These are phyloP conservation scores for Exophiala sideris DNA, from an alignment of 2,329 filamentous ascomycete genomes.

Conservation along the genomic window DNA sequence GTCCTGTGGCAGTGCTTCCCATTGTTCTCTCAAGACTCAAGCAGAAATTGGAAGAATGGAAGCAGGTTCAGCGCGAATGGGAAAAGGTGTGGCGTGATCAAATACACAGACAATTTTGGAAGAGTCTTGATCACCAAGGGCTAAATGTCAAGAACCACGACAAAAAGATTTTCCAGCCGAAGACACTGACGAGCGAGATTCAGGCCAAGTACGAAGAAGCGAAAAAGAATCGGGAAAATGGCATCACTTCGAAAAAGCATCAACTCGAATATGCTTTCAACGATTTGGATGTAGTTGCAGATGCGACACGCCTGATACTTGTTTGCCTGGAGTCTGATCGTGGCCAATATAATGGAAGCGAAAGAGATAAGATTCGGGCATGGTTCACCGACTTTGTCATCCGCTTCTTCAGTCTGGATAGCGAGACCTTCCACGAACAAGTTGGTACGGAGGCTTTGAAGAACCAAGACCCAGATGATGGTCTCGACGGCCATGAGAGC, in stretches of 20 bases:
- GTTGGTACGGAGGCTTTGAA: slow-evolving; percentile 61
- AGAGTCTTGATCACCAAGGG: slow-evolving; percentile 94
- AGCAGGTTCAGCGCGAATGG: slow-evolving; percentile 94
- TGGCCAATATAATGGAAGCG: slow-evolving; percentile 52
- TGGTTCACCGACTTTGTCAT: slow-evolving; percentile 76
- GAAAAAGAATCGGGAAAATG: slow-evolving; percentile 64
- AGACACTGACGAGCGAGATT: slow-evolving; percentile 85
- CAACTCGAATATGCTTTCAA: slow-evolving; percentile 75
- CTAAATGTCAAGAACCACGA: slow-evolving; percentile 83
- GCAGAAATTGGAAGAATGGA: slow-evolving; percentile 96
- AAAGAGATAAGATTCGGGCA: slow-evolving; percentile 69
- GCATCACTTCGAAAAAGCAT: slow-evolving; percentile 59
- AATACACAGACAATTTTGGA: slow-evolving; percentile 91
- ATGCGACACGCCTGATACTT: slow-evolving; percentile 48
- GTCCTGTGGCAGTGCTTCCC: slow-evolving; percentile 83
- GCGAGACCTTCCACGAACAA: slow-evolving; percentile 61
- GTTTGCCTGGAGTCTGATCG: slow-evolving; percentile 51
- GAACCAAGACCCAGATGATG: slow-evolving; percentile 73
- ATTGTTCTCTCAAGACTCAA: slow-evolving; percentile 86
- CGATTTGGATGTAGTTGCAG: slow-evolving; percentile 64
- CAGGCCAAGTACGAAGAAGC: slow-evolving; percentile 92
- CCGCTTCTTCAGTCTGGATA: slow-evolving; percentile 71
- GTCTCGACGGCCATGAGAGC: slow-evolving; percentile 61
- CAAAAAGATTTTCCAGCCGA: slow-evolving; percentile 86
- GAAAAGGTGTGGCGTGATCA: slow-evolving; percentile 98